These are phyloP conservation scores for Sporobolomyces pararoseus DNA, from an alignment of 768 basidiomycete genomes.

Conservation along the genomic window DNA sequence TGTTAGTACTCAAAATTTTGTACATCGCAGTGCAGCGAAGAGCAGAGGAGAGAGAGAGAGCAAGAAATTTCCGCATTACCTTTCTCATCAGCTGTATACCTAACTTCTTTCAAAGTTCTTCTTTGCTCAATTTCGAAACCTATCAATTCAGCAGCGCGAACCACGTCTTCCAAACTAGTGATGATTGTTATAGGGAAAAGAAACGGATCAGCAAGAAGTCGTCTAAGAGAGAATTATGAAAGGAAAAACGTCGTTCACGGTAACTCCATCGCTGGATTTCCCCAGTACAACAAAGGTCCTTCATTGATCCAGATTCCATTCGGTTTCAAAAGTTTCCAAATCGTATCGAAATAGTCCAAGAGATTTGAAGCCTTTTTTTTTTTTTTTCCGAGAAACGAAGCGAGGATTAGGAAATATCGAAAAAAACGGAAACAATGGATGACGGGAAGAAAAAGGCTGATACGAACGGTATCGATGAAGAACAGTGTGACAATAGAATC, in stretches of 20 bases:
- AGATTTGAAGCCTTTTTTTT: slow-evolving; percentile 29
- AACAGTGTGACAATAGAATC: slow-evolving; percentile 64
- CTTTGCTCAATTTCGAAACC: slow-evolving; percentile 55
- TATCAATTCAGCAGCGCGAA: slow-evolving; percentile 56
- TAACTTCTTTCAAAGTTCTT: not conserved
- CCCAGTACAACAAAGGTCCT: slow-evolving; percentile 58
- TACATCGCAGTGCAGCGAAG: too few relatives aligned
- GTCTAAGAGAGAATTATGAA: not conserved
- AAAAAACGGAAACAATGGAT: not conserved
- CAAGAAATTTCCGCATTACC: slow-evolving; percentile 1
- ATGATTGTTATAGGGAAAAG: not conserved
- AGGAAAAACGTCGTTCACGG: slow-evolving; percentile 8
- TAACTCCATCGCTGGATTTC: slow-evolving; percentile 36
- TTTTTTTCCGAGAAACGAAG: not conserved
- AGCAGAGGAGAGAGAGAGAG: not conserved
- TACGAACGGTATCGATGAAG: slow-evolving; percentile 53
- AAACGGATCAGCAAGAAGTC: too few relatives aligned
- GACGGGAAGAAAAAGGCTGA: not conserved
- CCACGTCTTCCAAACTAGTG: slow-evolving; percentile 66
- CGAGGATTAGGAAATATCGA: not conserved
- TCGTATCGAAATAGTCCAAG: slow-evolving; percentile 54
- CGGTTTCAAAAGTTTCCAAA: slow-evolving; percentile 58
- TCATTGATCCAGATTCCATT: slow-evolving; percentile 70
- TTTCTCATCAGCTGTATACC: slow-evolving; percentile 29
- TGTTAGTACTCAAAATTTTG: too few relatives aligned